Base-by-base conservation (phyloP, 2,329 filamentous ascomycete genomes). In the Peltaster fructicola region DNA sequence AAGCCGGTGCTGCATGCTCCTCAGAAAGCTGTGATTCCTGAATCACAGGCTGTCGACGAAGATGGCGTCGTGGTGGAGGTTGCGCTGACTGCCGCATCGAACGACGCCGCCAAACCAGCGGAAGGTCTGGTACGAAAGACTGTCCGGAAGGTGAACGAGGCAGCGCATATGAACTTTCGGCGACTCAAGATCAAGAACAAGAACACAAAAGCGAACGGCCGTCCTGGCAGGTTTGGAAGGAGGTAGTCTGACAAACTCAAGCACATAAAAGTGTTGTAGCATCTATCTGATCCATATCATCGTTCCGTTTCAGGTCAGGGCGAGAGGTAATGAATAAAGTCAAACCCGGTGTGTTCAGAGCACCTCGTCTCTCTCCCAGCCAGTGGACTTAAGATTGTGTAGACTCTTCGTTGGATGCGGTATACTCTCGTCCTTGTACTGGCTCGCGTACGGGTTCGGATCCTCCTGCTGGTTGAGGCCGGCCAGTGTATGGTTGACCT, bases 401-500 rank as follows among this genome's bases (percentile, higher is more conserved):
- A 76, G 63, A 2, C 66, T 69, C 50, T 76, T 77, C 1, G 68
- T 67, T 4, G 75, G 78, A 37, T 85, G 80, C 13, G 69, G 66
- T 33, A 60, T 59, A 4, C 56, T 56, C 8, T 59, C 57, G 33
- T 81, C 68, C 51, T 77, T 80, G 58, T 85, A 93, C 39, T 72
- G 64, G 50, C 73, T 78, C 22, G 80, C 74, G 44, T 88, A 98
- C 3, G 88, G 88, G 44, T 98, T 98, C 2, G 85, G 84, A 44
- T 98, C 88, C 16, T 72, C 63, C 25, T 68, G 71, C 47, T 88
- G 81, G 38, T 91, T 61, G 30, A 98, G 59, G 47, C 95, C 95
- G 25, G 77, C 72, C 20, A 98, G 55, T 0, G 88, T 95, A 50
- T 98, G 88, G 54, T 98, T 95, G 40, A 95, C 85, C 45, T 92